Evolutionary conservation across 352 stramenopile genomes (phyloP), one percentile per base, ranked within the genome.

Genomic region (Globisporangium middletonii): DNA sequence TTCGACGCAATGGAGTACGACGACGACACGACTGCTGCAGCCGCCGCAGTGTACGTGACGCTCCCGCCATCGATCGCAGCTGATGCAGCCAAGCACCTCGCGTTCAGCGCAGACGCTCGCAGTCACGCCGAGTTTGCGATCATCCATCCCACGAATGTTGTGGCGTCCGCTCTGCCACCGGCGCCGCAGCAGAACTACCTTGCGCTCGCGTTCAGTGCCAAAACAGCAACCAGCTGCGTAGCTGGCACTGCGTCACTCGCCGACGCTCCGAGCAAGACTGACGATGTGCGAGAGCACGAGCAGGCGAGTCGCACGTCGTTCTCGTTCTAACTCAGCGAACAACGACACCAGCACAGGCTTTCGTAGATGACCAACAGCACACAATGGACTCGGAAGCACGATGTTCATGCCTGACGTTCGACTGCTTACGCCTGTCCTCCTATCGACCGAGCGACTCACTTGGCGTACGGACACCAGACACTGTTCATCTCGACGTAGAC

Each of bases 401-500:
- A 12, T 9, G 33, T 9, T 38, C 33, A 9, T 38, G 33, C 7
- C 2, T 38, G 33, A 9, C 33, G 23, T 38, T 38, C 33, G 33
- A 38, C 33, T 38, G 2, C 6, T 9, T 9, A 38, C 33, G 4
- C 43, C 27, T 7, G 16, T 28, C 18, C 35, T 68, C 3, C 13
- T 19, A 13, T 19, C 41, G 41, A 16, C 41, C n/a, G 18, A 45
- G 13, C 41, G 1, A 45, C 41, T 44, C 13, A 75, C 55, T 61
- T n/a, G 0, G 79, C 64, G 62, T 91, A 92, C 8, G 83, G 83
- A 52, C 78, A 91, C 44, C 75, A 72, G 26, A 92, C 77, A 3
- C 70, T 63, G 61, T 86, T 81, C 83, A 92, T 92, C 62, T 90
- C 83, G 9, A 92, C 83, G 64, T 92, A 92, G 27, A 97, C 77